Conservation (phyloP, 805 yeast species). For the Saturnispora serradocipensis region DNA sequence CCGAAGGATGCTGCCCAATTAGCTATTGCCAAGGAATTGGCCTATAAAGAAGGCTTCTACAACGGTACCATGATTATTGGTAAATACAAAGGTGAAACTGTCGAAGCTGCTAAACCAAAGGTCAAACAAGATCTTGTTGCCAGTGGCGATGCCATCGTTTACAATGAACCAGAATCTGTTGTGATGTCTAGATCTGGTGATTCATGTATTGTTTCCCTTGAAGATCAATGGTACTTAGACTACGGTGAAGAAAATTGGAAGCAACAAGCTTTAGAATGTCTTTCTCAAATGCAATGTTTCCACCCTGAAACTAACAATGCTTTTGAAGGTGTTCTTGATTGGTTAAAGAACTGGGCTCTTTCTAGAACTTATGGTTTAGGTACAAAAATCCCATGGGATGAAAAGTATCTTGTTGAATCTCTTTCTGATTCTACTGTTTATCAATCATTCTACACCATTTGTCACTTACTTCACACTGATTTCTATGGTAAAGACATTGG, state of each 20-base stretch:
- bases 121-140: conserved; percentile 75
- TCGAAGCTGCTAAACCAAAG: conserved; percentile 83
- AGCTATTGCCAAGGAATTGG: conserved; percentile 86
- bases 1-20: conserved; percentile 85
- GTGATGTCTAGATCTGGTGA: conserved; percentile 96
- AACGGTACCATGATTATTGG: conserved; percentile 79
- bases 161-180: conserved; percentile 86
- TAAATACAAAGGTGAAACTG: conserved; percentile 78
- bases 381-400: conserved; percentile 94
- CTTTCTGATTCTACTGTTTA: conserved; percentile 93
- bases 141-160: conserved; percentile 72
- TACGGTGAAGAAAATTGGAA: conserved; percentile 95
- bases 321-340: conserved; percentile 86
- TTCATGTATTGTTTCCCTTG: conserved; percentile 90
- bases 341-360: conserved; percentile 98
- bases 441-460: conserved; percentile 88
- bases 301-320: conserved; percentile 80
- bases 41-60: conserved; percentile 95
- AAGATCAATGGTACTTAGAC: conserved; percentile 97
- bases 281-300: conserved; percentile 67
- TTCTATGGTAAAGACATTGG: conserved; percentile 74
- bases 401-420: conserved; percentile 84
- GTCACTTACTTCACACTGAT: conserved; percentile 79
- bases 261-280: conserved; percentile 67
- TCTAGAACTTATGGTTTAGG: conserved; percentile 96